These are phyloP conservation scores for Sphaerobolus stellatus DNA, from an alignment of 1,284 basidiomycete genomes.

Conservation along the genomic window DNA sequence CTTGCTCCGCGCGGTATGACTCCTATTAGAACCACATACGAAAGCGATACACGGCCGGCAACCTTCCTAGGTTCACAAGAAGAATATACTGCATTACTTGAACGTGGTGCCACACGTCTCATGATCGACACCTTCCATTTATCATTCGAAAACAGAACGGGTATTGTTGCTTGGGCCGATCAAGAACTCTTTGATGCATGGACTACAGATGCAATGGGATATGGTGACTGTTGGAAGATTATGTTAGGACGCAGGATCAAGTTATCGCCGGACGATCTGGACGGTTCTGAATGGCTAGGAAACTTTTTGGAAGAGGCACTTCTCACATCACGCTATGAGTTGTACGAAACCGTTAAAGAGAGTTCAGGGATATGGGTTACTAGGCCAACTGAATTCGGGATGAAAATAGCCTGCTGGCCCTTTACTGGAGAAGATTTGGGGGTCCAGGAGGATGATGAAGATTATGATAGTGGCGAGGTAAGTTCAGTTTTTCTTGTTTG, in stretches of 20 bases:
- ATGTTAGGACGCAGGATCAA: conserved; percentile 31
- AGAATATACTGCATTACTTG: conserved; percentile 27
- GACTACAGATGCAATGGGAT: conserved; percentile 28
- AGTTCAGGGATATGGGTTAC: no score
- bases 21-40: background rate
- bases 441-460: no score
- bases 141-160: conserved; percentile 23
- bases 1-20: background rate
- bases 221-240: conserved; percentile 36
- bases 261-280: conserved; percentile 33
- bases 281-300: conserved; percentile 35
- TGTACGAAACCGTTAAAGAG: no score
- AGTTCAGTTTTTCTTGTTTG: no score
- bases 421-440: no score
- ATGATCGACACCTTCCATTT: conserved; percentile 38
- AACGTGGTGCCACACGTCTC: conserved; percentile 32
- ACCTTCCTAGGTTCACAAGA: conserved; percentile 19
- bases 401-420: no score
- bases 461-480: no score
- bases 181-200: conserved; percentile 29
- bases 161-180: conserved; percentile 38
- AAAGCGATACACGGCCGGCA: conserved; percentile 5
- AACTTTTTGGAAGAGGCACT: conserved; percentile 37
- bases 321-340: no score
- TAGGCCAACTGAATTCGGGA: no score